Evolutionary conservation across 1,284 basidiomycete genomes (phyloP).

Genomic region (Trichosporon faecale): DNA sequence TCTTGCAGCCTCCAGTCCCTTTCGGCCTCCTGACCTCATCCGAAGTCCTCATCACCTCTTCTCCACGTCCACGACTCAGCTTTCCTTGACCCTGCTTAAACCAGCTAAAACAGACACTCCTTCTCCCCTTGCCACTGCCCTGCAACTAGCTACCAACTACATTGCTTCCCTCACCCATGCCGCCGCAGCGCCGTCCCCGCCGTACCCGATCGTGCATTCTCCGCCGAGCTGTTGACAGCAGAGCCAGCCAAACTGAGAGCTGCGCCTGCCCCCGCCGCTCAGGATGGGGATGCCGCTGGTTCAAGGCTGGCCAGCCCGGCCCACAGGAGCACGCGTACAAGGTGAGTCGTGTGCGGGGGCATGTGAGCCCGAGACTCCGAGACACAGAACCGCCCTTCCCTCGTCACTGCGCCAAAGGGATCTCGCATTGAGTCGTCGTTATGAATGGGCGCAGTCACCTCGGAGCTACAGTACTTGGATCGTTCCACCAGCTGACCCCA

Average conservation of each 20-base stretch:
- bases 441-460: too few relatives aligned
- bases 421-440: too few relatives aligned
- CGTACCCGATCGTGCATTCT: neutral
- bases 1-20: too few relatives aligned
- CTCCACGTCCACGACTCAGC: neutral
- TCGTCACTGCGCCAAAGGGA: too few relatives aligned
- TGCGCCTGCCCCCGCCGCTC: slow-evolving; percentile 11
- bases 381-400: too few relatives aligned
- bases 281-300: slow-evolving; percentile 19
- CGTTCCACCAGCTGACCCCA: too few relatives aligned
- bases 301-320: slow-evolving; percentile 22
- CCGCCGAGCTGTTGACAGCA: neutral
- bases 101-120: neutral
- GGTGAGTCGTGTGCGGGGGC: slow-evolving; percentile 9
- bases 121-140: too few relatives aligned
- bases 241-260: neutral
- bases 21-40: neutral
- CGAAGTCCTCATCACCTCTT: neutral
- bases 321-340: slow-evolving; percentile 25
- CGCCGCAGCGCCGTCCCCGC: neutral
- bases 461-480: too few relatives aligned
- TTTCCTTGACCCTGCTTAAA: too few relatives aligned
- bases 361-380: too few relatives aligned
- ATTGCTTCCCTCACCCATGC: neutral
- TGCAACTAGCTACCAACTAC: neutral